Evolutionary conservation across 192 early-diverging fungal genomes (phyloP).

Genomic region (Umbelopsis vinacea): DNA sequence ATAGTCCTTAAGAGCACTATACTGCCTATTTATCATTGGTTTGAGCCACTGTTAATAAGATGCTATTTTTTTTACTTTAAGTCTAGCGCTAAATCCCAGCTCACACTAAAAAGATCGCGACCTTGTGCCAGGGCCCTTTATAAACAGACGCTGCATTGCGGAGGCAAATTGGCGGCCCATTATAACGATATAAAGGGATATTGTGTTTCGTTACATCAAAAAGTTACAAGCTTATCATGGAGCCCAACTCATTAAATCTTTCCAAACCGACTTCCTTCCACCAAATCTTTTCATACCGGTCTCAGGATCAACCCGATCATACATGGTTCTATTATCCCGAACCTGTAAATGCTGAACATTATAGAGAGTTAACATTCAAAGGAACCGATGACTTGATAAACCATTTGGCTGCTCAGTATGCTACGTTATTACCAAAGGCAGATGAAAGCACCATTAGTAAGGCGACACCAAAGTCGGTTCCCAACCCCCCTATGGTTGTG

Average conservation of each 20-base stretch:
- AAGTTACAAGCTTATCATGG: too few relatives aligned
- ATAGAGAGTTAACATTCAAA: neutral
- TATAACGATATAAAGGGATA: too few relatives aligned
- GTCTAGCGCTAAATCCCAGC: too few relatives aligned
- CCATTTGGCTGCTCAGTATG: constrained; percentile 8
- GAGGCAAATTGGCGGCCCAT: too few relatives aligned
- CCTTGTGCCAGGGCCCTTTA: too few relatives aligned
- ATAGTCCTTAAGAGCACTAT: too few relatives aligned
- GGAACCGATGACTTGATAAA: neutral
- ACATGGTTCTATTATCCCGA: constrained; percentile 9
- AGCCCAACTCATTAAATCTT: neutral
- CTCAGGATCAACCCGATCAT: neutral
- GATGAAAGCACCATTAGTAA: neutral
- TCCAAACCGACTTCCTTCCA: neutral
- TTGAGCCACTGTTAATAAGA: too few relatives aligned
- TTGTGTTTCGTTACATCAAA: too few relatives aligned
- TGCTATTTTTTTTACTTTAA: too few relatives aligned
- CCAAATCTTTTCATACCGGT: neutral
- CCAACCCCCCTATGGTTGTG: constrained; percentile 1
- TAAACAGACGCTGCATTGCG: too few relatives aligned
- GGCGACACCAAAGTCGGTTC: neutral
- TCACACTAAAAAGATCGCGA: too few relatives aligned
- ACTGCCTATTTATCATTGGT: too few relatives aligned
- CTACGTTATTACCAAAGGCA: neutral
- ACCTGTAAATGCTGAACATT: neutral